These are phyloP conservation scores for Ophiostoma ips DNA, from an alignment of 2,329 filamentous ascomycete species.

Conservation along the genomic window DNA sequence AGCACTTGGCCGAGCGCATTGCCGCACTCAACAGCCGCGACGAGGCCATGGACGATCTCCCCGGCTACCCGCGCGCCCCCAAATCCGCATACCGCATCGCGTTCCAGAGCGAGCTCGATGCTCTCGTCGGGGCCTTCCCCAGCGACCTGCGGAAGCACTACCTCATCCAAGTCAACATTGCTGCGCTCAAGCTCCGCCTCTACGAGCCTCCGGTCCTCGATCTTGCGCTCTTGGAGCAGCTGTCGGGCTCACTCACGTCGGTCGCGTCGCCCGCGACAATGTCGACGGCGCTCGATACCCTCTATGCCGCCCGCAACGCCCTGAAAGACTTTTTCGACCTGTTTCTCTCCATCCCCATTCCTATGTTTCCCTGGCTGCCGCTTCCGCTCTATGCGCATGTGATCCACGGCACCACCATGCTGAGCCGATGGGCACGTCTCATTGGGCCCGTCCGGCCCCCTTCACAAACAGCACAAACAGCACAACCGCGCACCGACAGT, in stretches of 20 bases:
- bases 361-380: slow-evolving; percentile 22
- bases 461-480: background rate
- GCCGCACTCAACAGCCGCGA: slow-evolving; percentile 24
- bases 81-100: slow-evolving; percentile 30
- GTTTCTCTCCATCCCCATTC: background rate
- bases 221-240: slow-evolving; percentile 25
- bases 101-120: slow-evolving; percentile 32
- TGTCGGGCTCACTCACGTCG: slow-evolving; percentile 29
- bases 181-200: slow-evolving; percentile 28
- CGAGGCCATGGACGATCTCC: slow-evolving; percentile 15
- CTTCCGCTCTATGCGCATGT: slow-evolving; percentile 31
- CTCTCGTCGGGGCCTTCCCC: slow-evolving; percentile 24
- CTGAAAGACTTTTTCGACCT: slow-evolving; percentile 23
- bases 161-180: slow-evolving; percentile 24
- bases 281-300: slow-evolving; percentile 32
- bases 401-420: slow-evolving; percentile 35
- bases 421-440: slow-evolving; percentile 36
- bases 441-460: slow-evolving; percentile 17
- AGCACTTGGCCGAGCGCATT: slow-evolving; percentile 38
- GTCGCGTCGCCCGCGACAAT: slow-evolving; percentile 17
- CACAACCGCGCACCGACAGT: background rate
- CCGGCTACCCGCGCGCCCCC: slow-evolving; percentile 23
- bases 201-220: slow-evolving; percentile 35
- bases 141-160: slow-evolving; percentile 23
- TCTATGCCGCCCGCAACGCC: slow-evolving; percentile 34